Evolutionary conservation across 2,329 filamentous ascomycete genomes (phyloP), one percentile per base, ranked within the genome.

Genomic region (Diplodia corticola): DNA sequence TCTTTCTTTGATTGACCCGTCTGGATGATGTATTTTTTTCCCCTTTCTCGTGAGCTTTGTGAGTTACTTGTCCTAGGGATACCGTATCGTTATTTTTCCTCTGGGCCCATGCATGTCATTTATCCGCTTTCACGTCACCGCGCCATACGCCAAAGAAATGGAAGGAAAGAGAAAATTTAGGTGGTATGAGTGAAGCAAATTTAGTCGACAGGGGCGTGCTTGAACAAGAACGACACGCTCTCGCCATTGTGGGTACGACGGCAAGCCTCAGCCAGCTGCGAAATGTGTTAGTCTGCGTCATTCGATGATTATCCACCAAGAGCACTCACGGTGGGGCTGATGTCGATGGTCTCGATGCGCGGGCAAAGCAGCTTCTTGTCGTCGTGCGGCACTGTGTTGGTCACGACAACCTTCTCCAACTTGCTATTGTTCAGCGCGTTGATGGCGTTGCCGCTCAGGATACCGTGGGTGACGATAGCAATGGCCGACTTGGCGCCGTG

Each of bases 381-480:
- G 69, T 89, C 87, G 70, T 92, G 86, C 4, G 91, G 90, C 13
- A 94, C 91, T 1, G 91, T 97, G 80, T 97, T 97, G 57, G 93
- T 97, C 40, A 96, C 92, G 15, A 97, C 92, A 44, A 97, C 82
- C 72, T 90, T 88, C 71, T 86, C 88, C 70, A 96, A 81, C 75
- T 88, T 85, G 73, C 91, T 92, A 70, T 86, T 85, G 79, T 96
- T 96, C 73, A 96, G 78, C 73, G 89, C 93, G 73, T 96, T 89
- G 67, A 96, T 94, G 50, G 93, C 93, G 71, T 91, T 92, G 60
- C 93, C 93, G 69, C 89, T 93, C 61, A 98, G 82, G 67, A 97
- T 96, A 40, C 93, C 93, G 76, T 97, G 94, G 0, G 94, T 97
- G 67, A 98, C 95, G 70, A 98, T 96, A 26, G 95, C 95, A 69